phyloP scores from a whole-genome alignment of 108 stramenopile genomes.

The Cylindrotheca closterium region DNA sequence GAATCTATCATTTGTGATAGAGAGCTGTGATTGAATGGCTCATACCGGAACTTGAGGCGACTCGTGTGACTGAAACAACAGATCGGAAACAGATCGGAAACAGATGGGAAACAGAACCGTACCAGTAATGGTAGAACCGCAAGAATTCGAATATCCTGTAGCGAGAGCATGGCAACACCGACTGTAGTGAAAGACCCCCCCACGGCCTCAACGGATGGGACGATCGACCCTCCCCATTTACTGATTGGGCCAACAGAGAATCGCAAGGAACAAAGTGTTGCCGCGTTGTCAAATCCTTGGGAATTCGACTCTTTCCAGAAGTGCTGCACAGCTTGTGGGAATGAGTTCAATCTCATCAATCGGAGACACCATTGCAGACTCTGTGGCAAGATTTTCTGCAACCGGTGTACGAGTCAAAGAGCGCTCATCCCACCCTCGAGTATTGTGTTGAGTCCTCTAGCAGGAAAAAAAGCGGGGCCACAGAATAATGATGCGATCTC shows the following conservation, averaged over 20 bases:
- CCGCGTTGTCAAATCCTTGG: conserved; percentile 71
- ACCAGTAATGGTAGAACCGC: no score
- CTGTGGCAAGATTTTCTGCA: conserved; percentile 85
- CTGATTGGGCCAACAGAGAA: neutral
- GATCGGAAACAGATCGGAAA: no score
- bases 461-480: conserved; percentile 42
- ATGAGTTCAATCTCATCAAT: conserved; percentile 64
- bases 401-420: conserved; percentile 54
- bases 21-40: no score
- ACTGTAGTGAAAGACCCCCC: conserved; percentile 31
- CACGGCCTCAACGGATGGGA: neutral
- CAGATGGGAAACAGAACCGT: no score
- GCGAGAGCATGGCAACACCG: conserved; percentile 5
- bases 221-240: neutral
- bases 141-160: no score
- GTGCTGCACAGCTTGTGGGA: conserved; percentile 51
- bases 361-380: conserved; percentile 87
- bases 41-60: no score
- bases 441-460: conserved; percentile 56
- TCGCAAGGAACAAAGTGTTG: conserved; percentile 15
- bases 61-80: no score
- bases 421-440: conserved; percentile 73
- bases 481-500: conserved; percentile 6
- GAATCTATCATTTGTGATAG: no score
- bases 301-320: conserved; percentile 45